phyloP scores from a whole-genome alignment of 2,329 filamentous ascomycete genomes.

The Fusarium lyarnte region DNA sequence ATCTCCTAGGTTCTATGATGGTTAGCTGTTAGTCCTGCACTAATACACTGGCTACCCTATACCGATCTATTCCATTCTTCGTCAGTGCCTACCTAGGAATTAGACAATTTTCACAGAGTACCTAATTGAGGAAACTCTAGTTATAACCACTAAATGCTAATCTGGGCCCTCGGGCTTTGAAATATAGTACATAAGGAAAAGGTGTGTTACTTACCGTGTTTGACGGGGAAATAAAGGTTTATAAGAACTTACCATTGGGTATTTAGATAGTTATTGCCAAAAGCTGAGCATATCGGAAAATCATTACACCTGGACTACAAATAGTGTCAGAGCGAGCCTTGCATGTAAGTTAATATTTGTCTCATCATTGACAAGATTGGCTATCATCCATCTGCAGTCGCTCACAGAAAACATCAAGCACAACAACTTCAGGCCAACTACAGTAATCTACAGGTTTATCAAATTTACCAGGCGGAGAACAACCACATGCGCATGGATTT shows the following conservation, averaged over 20 bases:
- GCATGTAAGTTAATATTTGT: background rate
- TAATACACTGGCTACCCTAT: background rate
- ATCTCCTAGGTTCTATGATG: background rate
- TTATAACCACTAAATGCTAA: background rate
- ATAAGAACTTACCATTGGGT: background rate
- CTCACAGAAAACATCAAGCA: background rate
- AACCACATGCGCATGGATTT: background rate
- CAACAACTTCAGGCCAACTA: background rate
- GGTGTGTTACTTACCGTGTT: background rate
- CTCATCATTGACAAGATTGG: background rate
- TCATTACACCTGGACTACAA: background rate
- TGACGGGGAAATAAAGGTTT: background rate
- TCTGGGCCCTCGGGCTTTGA: background rate
- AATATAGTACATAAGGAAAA: no score
- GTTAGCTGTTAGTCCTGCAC: slow-evolving; percentile 13
- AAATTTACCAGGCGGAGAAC: background rate
- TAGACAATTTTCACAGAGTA: background rate
- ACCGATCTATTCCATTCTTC: background rate
- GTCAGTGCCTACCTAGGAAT: no score
- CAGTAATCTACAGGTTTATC: background rate
- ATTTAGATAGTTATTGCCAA: background rate
- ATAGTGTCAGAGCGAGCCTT: background rate
- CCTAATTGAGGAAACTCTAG: background rate
- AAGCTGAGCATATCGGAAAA: no score
- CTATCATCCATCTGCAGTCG: background rate